Conservation (phyloP, 495 filamentous ascomycete species). For the Penicillium robsamsonii region DNA sequence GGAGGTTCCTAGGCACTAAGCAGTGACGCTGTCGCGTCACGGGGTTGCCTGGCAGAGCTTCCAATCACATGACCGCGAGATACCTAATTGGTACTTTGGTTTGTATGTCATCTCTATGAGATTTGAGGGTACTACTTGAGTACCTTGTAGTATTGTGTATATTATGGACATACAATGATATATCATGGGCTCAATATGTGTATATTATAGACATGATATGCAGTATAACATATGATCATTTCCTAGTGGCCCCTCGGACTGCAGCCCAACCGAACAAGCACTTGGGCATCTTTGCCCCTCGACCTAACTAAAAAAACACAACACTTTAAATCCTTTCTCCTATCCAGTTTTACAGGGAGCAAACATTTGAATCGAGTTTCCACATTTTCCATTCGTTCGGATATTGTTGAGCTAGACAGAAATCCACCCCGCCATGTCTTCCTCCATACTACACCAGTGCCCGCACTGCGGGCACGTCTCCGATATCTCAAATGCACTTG, state of each 20-base stretch:
- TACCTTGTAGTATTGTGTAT: neutral
- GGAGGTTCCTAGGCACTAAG: constrained; percentile 6
- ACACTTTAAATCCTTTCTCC: neutral
- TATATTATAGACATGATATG: neutral
- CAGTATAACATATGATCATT: neutral
- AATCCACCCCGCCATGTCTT: constrained; percentile 28
- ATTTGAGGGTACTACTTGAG: neutral
- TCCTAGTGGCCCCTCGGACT: constrained; percentile 2
- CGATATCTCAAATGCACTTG: constrained; percentile 33
- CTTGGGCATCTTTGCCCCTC: constrained; percentile 13
- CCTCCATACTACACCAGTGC: constrained; percentile 37
- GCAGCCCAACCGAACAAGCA: constrained; percentile 8
- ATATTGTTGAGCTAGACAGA: neutral
- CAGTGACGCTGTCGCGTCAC: constrained; percentile 26
- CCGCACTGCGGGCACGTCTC: constrained; percentile 37
- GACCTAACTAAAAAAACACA: neutral
- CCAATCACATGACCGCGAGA: constrained; percentile 13
- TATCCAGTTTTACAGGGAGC: neutral
- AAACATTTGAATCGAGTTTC: neutral
- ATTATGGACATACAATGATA: neutral
- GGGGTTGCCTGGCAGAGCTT: constrained; percentile 27
- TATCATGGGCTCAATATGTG: neutral
- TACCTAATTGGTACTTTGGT: neutral
- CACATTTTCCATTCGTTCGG: neutral
- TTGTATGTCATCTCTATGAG: neutral